Evolutionary conservation across 2,329 filamentous ascomycete genomes (phyloP).

Genomic region (Colletotrichum endophyticum): DNA sequence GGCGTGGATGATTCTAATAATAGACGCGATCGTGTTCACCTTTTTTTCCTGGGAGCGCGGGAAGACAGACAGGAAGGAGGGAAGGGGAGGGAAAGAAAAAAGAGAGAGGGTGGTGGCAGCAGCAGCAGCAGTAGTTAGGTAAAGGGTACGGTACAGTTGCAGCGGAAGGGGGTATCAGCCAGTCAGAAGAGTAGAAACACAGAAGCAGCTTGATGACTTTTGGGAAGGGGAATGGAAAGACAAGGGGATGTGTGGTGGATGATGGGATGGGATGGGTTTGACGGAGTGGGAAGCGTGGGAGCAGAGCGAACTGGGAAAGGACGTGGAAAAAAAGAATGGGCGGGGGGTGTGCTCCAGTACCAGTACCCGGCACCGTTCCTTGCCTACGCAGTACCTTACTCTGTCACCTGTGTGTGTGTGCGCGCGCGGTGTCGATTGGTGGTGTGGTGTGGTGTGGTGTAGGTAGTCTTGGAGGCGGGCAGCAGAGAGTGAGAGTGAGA

Average conservation of each 20-base stretch:
- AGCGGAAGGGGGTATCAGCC: not conserved
- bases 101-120: slow-evolving; percentile 9
- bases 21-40: slow-evolving; percentile 52
- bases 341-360: not conserved
- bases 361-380: not conserved
- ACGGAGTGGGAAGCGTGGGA: not conserved
- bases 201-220: not conserved
- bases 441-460: not conserved
- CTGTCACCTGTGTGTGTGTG: not conserved
- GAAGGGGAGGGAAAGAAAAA: slow-evolving; percentile 23
- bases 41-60: slow-evolving; percentile 23
- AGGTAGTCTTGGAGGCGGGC: not conserved
- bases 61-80: slow-evolving; percentile 27
- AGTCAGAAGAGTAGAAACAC: not conserved
- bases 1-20: slow-evolving; percentile 57
- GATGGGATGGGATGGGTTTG: not conserved
- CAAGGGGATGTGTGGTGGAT: not conserved
- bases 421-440: not conserved
- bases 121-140: not conserved
- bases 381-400: not conserved
- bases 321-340: not conserved
- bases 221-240: not conserved
- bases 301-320: not conserved
- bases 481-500: not conserved
- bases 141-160: not conserved